A percentile compares a stretch with the other conserved stretches of the same genome.
Evolutionary conservation across 164 flowering plant species (phyloP).

Genomic region (Cinnamomum chago): DNA sequence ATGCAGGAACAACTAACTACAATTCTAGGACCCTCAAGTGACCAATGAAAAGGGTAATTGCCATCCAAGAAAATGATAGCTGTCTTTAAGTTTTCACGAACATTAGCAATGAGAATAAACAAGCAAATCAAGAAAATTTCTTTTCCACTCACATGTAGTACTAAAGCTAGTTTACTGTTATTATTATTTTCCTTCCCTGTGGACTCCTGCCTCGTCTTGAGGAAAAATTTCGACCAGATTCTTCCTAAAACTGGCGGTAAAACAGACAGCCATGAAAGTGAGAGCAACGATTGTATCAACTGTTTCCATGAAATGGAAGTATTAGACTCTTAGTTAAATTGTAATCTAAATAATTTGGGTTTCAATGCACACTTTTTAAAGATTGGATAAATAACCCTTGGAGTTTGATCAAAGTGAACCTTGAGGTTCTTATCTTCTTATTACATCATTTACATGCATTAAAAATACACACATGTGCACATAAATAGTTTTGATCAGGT

Average conservation of each 20-base stretch:
- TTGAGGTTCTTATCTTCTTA: background rate
- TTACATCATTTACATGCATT: too few species aligned
- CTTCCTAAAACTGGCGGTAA: background rate
- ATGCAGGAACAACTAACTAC: constrained; percentile 9
- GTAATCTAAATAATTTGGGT: background rate
- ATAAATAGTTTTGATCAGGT: too few species aligned
- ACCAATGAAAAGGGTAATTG: background rate
- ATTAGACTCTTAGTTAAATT: too few species aligned
- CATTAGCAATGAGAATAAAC: background rate
- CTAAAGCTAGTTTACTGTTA: background rate
- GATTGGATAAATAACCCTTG: background rate
- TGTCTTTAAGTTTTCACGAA: background rate
- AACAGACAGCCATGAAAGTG: too few species aligned
- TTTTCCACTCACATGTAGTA: background rate
- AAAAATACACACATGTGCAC: too few species aligned
- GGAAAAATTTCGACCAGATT: background rate
- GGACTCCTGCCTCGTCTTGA: background rate
- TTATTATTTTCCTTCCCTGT: background rate
- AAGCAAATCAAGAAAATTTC: background rate
- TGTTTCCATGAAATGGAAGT: too few species aligned
- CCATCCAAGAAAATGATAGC: background rate
- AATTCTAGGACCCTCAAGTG: constrained; percentile 5
- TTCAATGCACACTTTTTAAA: background rate
- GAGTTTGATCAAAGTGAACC: background rate
- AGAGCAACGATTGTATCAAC: too few species aligned